Percentiles rank a stretch among this genome's conserved stretches.
These are phyloP conservation scores for Aaosphaeria pasadenensis DNA, from an alignment of 2,329 filamentous ascomycete genomes.

Conservation along the genomic window DNA sequence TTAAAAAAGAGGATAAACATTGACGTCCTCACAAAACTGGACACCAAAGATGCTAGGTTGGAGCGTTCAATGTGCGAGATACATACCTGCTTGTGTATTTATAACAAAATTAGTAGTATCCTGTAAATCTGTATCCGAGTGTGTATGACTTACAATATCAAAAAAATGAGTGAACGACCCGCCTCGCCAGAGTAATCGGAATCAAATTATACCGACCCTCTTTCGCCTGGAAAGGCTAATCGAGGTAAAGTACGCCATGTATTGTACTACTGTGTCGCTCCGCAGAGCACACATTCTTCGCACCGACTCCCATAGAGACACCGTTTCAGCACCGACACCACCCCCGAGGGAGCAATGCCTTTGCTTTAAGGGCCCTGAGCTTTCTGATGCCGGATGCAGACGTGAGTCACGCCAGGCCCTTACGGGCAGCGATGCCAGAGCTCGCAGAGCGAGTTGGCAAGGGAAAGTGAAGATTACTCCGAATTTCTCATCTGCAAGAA, in stretches of 20 bases:
- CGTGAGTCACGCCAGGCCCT: conserved; percentile 84
- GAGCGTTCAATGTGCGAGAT: no score
- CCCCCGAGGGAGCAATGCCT: conserved; percentile 25
- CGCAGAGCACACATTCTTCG: conserved; percentile 82
- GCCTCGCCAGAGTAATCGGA: conserved; percentile 88
- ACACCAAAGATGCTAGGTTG: no score
- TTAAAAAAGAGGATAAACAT: conserved; percentile 13
- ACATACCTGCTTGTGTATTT: no score
- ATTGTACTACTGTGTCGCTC: conserved; percentile 89
- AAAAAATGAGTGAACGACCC: conserved; percentile 62
- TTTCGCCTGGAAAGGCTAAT: conserved; percentile 36
- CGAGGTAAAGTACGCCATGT: conserved; percentile 69
- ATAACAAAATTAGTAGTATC: conserved; percentile 40
- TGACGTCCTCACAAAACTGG: neutral
- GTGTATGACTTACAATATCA: conserved; percentile 44
- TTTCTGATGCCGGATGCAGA: conserved; percentile 92
- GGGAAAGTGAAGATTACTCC: conserved; percentile 83
- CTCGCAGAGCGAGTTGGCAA: conserved; percentile 34
- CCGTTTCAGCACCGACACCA: conserved; percentile 22
- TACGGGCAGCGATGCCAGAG: conserved; percentile 65
- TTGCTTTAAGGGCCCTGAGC: conserved; percentile 56
- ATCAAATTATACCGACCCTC: conserved; percentile 71
- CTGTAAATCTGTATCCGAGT: conserved; percentile 6
- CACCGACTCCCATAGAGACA: conserved; percentile 84
- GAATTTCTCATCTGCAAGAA: conserved; percentile 92